Percentiles rank a stretch among this genome's conserved stretches.
Evolutionary conservation across 768 basidiomycete species (phyloP).

Genomic region (Rubroboletus satanas): DNA sequence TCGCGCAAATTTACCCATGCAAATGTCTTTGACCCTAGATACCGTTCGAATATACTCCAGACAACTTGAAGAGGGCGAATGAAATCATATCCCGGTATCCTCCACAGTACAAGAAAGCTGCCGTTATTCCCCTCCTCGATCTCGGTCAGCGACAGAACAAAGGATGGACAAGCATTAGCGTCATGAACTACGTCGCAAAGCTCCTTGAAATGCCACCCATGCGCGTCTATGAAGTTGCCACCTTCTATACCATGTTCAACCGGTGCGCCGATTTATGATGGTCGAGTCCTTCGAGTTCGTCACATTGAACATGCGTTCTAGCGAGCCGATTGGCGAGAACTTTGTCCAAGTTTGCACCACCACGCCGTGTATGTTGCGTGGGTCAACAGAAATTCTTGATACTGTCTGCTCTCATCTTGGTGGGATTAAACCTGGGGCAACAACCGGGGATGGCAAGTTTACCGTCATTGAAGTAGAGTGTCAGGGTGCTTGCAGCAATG

Average conservation of each 20-base stretch:
- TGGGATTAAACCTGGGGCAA: slow-evolving; percentile 80
- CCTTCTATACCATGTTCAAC: slow-evolving; percentile 99
- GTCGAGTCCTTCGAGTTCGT: not conserved
- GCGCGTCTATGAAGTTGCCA: slow-evolving; percentile 99
- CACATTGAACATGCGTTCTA: slow-evolving; percentile 26
- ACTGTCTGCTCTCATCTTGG: slow-evolving; percentile 81
- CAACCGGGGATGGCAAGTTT: slow-evolving; percentile 95
- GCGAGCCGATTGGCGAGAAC: slow-evolving; percentile 89
- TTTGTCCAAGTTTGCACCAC: slow-evolving; percentile 99
- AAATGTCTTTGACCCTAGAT: slow-evolving; percentile 49
- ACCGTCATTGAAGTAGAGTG: slow-evolving; percentile 98
- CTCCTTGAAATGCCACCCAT: slow-evolving; percentile 93
- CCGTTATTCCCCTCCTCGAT: slow-evolving; percentile 94
- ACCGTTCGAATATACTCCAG: slow-evolving; percentile 78
- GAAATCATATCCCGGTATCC: slow-evolving; percentile 94
- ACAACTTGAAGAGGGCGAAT: slow-evolving; percentile 80
- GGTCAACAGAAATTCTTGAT: slow-evolving; percentile 86
- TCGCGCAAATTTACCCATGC: not conserved
- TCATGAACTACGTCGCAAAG: slow-evolving; percentile 98
- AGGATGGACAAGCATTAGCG: slow-evolving; percentile 96
- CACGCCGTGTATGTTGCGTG: slow-evolving; percentile 94
- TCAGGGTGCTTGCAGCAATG: slow-evolving; percentile 97
- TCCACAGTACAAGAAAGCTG: slow-evolving; percentile 97
- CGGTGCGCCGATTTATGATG: slow-evolving; percentile 48
- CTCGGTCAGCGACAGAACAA: slow-evolving; percentile 97